phyloP scores from a whole-genome alignment of 1,139 yeast species.

The Groenewaldozyma auringiensis region DNA sequence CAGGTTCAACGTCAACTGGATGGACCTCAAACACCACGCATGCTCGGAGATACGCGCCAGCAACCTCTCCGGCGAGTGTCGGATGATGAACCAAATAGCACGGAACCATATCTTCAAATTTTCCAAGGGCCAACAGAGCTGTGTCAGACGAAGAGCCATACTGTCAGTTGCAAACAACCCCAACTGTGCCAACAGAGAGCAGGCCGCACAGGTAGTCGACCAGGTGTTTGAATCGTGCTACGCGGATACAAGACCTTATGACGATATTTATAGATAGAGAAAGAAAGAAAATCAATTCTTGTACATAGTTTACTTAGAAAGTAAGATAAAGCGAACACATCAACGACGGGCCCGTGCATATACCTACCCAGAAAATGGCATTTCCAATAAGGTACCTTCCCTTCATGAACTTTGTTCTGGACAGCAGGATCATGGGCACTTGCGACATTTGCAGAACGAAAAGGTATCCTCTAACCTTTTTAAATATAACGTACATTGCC shows the following conservation, averaged over 20 bases:
- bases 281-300: not conserved
- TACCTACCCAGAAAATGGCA: conserved; percentile 85
- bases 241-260: conserved; percentile 93
- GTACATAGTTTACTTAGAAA: conserved; percentile 36
- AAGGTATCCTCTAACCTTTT: conserved; percentile 71
- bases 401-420: conserved; percentile 37
- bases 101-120: conserved; percentile 49
- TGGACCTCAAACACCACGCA: conserved; percentile 84
- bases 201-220: conserved; percentile 73
- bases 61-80: conserved; percentile 89
- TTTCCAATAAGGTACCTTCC: conserved; percentile 62
- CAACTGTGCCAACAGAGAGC: conserved; percentile 57
- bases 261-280: conserved; percentile 61
- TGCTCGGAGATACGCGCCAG: conserved; percentile 95
- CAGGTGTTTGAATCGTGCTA: conserved; percentile 92
- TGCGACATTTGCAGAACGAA: conserved; percentile 78
- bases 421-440: conserved; percentile 35
- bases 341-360: conserved; percentile 82
- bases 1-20: conserved; percentile 79
- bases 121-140: conserved; percentile 79
- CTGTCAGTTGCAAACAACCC: conserved; percentile 85
- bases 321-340: conserved; percentile 79
- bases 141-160: conserved; percentile 83
- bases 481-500: conserved; percentile 85
- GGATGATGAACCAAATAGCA: conserved; percentile 77